Evolutionary conservation across 495 filamentous ascomycete genomes (phyloP).

Genomic region (Lasiosphaeris hirsuta): DNA sequence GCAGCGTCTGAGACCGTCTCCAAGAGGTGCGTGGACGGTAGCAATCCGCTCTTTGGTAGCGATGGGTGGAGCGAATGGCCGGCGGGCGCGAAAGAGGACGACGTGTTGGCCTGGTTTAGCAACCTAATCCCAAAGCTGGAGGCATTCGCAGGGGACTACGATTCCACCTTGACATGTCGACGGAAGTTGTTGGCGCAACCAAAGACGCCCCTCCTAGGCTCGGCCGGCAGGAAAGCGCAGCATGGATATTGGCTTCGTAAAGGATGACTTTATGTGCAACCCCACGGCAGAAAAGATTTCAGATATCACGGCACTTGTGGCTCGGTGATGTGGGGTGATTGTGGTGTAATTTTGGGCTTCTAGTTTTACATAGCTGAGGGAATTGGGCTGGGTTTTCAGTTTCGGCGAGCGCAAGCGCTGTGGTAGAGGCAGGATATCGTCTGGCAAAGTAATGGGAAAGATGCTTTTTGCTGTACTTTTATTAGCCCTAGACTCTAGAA

Average conservation of each 20-base stretch:
- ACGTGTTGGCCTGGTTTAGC: conserved; percentile 35
- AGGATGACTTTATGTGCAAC: conserved; percentile 12
- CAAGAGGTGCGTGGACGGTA: conserved; percentile 34
- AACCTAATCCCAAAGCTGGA: conserved; percentile 32
- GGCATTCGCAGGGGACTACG: conserved; percentile 23
- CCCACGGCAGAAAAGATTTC: conserved; percentile 25
- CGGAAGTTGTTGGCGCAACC: conserved; percentile 35
- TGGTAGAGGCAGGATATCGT: too few species aligned
- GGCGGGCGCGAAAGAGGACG: conserved; percentile 28
- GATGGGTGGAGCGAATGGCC: conserved; percentile 33
- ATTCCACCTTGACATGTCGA: conserved; percentile 14
- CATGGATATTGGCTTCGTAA: conserved; percentile 44
- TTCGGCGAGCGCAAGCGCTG: too few species aligned
- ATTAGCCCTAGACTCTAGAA: too few species aligned
- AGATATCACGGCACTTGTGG: conserved; percentile 14
- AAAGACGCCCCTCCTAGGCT: conserved; percentile 36
- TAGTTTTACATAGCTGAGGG: too few species aligned
- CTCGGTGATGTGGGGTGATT: too few species aligned
- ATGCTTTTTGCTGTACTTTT: too few species aligned
- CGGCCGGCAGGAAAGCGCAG: conserved; percentile 39
- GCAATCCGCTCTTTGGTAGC: conserved; percentile 26
- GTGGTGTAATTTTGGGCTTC: too few species aligned
- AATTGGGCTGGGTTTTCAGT: too few species aligned
- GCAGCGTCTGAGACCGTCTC: conserved; percentile 35
- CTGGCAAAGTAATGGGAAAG: too few species aligned